Evolutionary conservation across 2,329 filamentous ascomycete genomes (phyloP), one percentile per base, ranked within the genome.

Genomic region (Diaporthe nobilis): DNA sequence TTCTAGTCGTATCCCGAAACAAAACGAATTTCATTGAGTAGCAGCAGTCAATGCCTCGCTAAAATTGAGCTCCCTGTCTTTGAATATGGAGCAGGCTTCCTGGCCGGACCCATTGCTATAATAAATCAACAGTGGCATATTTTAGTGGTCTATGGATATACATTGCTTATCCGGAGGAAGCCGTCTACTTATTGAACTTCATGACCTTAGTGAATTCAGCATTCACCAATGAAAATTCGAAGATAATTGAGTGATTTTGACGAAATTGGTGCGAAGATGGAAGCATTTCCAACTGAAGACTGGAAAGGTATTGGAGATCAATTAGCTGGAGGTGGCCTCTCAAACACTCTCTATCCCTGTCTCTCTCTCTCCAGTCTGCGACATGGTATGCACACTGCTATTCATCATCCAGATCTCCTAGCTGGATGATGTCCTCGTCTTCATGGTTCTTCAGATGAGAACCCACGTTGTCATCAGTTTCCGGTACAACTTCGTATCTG

Each of bases 401-500:
- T 65, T 65, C 42, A 65, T 73, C 60, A 39, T 76, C 77, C 34
- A 78, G 49, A 25, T 78, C 67, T 10, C 78, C 78, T 53, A 78
- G 72, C 49, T 81, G 76, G 10, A 77, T 68, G n/a, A 81, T n/a
- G 68, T 81, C 81, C 25, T 80, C 79, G 13, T 81, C 78, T 51
- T 79, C 79, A 13, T 79, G 78, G 25, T 74, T 74, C 53, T 76
- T 77, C 31, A 71, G 44, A 22, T 49, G 53, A 44, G 51, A 20
- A 51, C 34, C 55, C 22, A 73, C 63, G 20, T 75, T 74, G 1
- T 67, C 76, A 22, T 79, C 76, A 47, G 76, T 79, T 73, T 78
- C 79, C 6, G 82, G 79, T n/a, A 85, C 77, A 15, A 81, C 80
- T 22, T 78, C 81, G 68, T 83, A 83, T 2, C 78, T 71, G n/a